phyloP scores from a whole-genome alignment of 495 filamentous ascomycete species.

The Hypoxylon lenormandii region DNA sequence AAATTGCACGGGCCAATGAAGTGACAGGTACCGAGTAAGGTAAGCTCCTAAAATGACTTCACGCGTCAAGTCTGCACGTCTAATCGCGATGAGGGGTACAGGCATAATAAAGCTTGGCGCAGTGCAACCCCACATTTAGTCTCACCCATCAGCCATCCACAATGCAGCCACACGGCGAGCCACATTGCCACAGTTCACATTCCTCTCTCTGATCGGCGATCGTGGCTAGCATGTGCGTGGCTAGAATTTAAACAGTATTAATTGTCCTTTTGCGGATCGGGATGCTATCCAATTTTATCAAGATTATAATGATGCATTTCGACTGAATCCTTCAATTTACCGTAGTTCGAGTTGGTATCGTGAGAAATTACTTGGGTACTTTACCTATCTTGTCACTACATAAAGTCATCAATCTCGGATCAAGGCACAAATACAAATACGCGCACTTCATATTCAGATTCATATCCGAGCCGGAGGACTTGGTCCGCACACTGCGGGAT shows the following conservation, averaged over 20 bases:
- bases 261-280: slow-evolving; percentile 16
- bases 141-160: too few species aligned
- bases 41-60: slow-evolving; percentile 24
- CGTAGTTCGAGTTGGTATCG: slow-evolving; percentile 7
- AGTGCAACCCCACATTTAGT: not conserved
- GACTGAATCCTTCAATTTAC: slow-evolving; percentile 19
- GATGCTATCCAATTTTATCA: slow-evolving; percentile 14
- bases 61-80: slow-evolving; percentile 35
- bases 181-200: not conserved
- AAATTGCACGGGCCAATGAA: slow-evolving; percentile 22
- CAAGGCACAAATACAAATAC: not conserved
- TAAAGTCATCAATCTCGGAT: not conserved
- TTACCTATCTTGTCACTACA: too few species aligned
- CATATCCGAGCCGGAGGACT: slow-evolving; percentile 16
- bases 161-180: not conserved
- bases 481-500: slow-evolving; percentile 7
- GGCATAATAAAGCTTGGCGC: not conserved
- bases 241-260: slow-evolving; percentile 7
- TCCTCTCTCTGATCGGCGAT: slow-evolving; percentile 28
- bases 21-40: too few species aligned
- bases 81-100: slow-evolving; percentile 43
- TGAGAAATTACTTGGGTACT: not conserved
- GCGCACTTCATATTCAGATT: too few species aligned
- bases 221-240: not conserved
- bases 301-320: slow-evolving; percentile 24